Evolutionary conservation across 768 basidiomycete genomes (phyloP).

Genomic region (Rhodosporidiobolus sp.): DNA sequence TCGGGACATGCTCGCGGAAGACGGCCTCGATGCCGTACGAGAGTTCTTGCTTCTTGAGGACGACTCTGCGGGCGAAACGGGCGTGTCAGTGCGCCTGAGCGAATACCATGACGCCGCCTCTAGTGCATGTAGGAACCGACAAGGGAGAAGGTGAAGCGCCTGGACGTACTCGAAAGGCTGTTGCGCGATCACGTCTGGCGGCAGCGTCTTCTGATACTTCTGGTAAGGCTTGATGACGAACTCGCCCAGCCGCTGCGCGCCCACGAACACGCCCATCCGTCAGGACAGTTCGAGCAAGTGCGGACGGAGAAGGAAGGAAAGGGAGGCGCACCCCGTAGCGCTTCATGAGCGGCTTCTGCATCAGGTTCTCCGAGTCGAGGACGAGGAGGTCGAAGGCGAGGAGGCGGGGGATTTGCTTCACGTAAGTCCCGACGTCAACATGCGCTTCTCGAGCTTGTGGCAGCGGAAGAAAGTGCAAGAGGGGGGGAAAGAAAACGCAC

Average conservation of each 20-base stretch:
- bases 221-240: constrained; percentile 81
- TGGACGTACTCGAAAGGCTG: constrained; percentile 81
- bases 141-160: not conserved
- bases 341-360: constrained; percentile 74
- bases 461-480: not conserved
- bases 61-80: constrained; percentile 58
- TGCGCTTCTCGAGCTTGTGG: not conserved
- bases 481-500: constrained; percentile 52
- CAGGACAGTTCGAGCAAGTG: not conserved
- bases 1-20: constrained; percentile 75
- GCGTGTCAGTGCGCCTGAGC: no score
- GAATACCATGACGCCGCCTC: not conserved
- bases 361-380: constrained; percentile 77
- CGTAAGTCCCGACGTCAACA: no score
- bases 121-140: not conserved
- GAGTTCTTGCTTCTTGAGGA: constrained; percentile 78
- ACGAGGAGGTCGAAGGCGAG: constrained; percentile 92
- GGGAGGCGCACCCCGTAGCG: constrained; percentile 74
- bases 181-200: constrained; percentile 59
- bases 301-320: not conserved
- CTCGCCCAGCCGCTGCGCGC: constrained; percentile 64
- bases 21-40: constrained; percentile 87
- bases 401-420: constrained; percentile 72
- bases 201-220: constrained; percentile 63
- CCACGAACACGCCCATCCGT: no score